Evolutionary conservation across 768 basidiomycete species (phyloP), one percentile per base, ranked within the genome.

Genomic region (Termitomyces eurrhizus): DNA sequence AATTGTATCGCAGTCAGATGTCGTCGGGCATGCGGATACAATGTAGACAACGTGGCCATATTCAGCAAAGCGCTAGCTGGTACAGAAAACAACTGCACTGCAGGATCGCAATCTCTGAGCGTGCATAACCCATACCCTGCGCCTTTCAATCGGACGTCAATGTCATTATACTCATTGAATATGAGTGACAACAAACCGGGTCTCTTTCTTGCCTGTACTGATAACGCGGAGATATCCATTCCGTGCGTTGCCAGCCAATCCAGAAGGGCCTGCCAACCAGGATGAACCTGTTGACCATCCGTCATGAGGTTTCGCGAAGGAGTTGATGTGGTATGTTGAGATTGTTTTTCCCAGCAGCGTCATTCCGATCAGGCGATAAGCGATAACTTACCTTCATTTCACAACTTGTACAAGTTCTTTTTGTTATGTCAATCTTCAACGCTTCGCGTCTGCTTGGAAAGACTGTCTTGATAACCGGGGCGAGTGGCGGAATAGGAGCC

Each of bases 401-500:
- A 32, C 53, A 24, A 42, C 14, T 44, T 26, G 29, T 46, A 36
- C 37, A 29, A 29, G 35, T 24, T 8, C 41, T 24, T 35, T 48
- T 44, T 33, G 46, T 45, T 45, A 92, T 92, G 90, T 88, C 90
- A 36, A 73, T 94, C 56, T 94, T 94, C 83, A 90, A 89, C 71
- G 80, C 88, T 46, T 83, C 89, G 55, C 86, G 89, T 66, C 75
- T 94, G n/a, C 71, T 88, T 44, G 89, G 89, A 67, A 93, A 94
- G 75, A 92, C 87, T 37, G 89, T 93, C 60, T 82, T 96, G 53
- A 82, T 96, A 62, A 96, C 94, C 33, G 94, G 94, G 24, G 93
- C 94, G 4, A 92, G 90, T 70, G 84, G 88, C 46, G 94, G 94
- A 48, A 96, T 96, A 64, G 94, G 94, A 58, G 89, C 92, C 58